phyloP scores from a whole-genome alignment of 2,329 filamentous ascomycete genomes.

The Immersiporthe knoxdaviesiana region DNA sequence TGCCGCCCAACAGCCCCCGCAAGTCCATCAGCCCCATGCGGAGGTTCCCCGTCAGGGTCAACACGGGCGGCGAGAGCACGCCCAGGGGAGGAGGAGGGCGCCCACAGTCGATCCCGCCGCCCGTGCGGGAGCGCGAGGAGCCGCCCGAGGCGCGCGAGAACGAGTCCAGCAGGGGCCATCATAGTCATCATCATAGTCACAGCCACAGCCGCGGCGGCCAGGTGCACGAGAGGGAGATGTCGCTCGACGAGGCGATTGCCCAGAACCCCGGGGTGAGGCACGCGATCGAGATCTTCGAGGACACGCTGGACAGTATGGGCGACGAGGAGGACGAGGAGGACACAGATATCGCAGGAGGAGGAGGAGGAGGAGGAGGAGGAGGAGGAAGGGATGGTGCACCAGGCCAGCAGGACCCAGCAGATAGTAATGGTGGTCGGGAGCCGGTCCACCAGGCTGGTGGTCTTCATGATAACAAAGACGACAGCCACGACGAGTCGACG shows the following conservation, averaged over 20 bases:
- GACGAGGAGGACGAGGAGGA: conserved; percentile 36
- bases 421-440: background rate
- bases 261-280: conserved; percentile 60
- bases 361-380: conserved; percentile 36
- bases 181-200: conserved; percentile 14
- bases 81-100: conserved; percentile 17
- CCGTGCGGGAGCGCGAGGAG: conserved; percentile 22
- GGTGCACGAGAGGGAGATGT: conserved; percentile 45
- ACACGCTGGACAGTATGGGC: conserved; percentile 43
- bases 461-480: background rate
- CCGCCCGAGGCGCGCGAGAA: conserved; percentile 28
- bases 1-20: conserved; percentile 48
- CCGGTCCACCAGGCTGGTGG: conserved; percentile 31
- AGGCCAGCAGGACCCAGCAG: conserved; percentile 21
- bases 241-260: conserved; percentile 56
- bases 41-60: conserved; percentile 65
- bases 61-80: conserved; percentile 34
- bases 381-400: conserved; percentile 37
- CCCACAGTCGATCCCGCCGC: conserved; percentile 30
- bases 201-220: background rate
- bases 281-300: conserved; percentile 66
- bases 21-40: conserved; percentile 55
- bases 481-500: background rate
- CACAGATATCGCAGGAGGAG: conserved; percentile 36
- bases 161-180: conserved; percentile 31